These are phyloP conservation scores for Capsicum baccatum DNA, from an alignment of 257 asterid species.

Conservation along the genomic window DNA sequence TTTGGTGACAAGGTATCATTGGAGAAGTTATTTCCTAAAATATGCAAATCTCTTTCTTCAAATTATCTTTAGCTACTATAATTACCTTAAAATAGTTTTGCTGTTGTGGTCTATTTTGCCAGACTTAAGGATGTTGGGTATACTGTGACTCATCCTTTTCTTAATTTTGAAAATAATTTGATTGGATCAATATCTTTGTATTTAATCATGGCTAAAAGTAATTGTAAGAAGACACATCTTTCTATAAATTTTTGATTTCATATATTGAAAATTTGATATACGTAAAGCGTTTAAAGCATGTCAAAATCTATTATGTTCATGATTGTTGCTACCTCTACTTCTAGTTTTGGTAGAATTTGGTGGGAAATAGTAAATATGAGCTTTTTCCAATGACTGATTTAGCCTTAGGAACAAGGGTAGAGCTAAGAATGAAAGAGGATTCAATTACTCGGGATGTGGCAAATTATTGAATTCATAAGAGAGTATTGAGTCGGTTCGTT, in stretches of 20 bases:
- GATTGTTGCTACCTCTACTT: not conserved
- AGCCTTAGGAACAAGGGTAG: too few species aligned
- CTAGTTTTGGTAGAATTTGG: not conserved
- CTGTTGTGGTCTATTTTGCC: conserved; percentile 90
- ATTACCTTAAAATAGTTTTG: conserved; percentile 52
- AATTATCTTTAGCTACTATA: not conserved
- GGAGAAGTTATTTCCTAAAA: conserved; percentile 72
- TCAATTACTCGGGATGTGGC: not conserved
- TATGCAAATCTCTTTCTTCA: conserved; percentile 37
- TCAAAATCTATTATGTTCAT: not conserved
- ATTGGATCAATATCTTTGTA: conserved; percentile 77
- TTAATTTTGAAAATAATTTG: conserved; percentile 84
- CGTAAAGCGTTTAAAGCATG: not conserved
- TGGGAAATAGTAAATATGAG: not conserved
- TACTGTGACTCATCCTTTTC: conserved; percentile 80
- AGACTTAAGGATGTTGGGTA: conserved; percentile 96
- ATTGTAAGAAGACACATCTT: conserved; percentile 82
- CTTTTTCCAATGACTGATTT: not conserved
- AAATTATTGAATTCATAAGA: not conserved
- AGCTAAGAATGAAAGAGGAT: too few species aligned
- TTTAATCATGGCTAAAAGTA: conserved; percentile 73
- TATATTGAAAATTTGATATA: not conserved
- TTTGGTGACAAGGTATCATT: conserved; percentile 77
- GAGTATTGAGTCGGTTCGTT: not conserved
- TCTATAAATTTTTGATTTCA: not conserved